Evolutionary conservation across 331 rosid genomes (phyloP), one percentile per base, ranked within the genome.

Genomic region (Saraca asoca): DNA sequence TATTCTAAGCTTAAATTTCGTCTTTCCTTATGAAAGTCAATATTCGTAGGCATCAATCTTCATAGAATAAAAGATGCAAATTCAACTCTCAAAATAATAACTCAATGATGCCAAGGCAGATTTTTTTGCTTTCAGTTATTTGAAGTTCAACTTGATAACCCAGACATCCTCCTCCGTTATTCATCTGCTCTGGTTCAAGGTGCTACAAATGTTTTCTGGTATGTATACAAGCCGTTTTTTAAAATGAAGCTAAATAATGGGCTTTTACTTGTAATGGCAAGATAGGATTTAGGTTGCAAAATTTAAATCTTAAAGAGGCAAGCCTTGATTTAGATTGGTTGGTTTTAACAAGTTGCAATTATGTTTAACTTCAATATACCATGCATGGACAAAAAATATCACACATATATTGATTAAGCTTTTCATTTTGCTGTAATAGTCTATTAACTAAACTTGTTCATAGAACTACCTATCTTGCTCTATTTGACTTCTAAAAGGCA

Each of bases 131-230:
- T 9, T 12, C 93, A 94, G 99, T 80, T 94, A 70, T 94, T 94
- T 86, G 96, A 94, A 79, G 90, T 72, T 59, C 88, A 94, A 61
- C 79, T 90, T 56, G 92, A 85, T 72, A 83, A 83, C 53, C 83
- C 91, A 34, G 99, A 94, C 61, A 93, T 90, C 64, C 97, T 90
- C 56, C 97, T 94, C 53, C 97, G 97, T 35, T 88, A 88, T 80
- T 90, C 99, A 66, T 88, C 95, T 75, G 99, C 99, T 72, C 88
- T 94, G 83, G 93, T 88, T 82, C 88, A 94, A 86, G 99, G 99
- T 68, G 96, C 95, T 70, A 83, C 95, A 57, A 82, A 88, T 80
- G 85, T 87, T 78, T 94, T 90, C 91, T 94, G 99, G 99, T 94
- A 90, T 16, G 91, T 70, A 41, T 64, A 37, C 73, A 64, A 31